These are phyloP conservation scores for Odonthalia washingtoniensis DNA, from an alignment of 31 red algal species.

Conservation along the genomic window DNA sequence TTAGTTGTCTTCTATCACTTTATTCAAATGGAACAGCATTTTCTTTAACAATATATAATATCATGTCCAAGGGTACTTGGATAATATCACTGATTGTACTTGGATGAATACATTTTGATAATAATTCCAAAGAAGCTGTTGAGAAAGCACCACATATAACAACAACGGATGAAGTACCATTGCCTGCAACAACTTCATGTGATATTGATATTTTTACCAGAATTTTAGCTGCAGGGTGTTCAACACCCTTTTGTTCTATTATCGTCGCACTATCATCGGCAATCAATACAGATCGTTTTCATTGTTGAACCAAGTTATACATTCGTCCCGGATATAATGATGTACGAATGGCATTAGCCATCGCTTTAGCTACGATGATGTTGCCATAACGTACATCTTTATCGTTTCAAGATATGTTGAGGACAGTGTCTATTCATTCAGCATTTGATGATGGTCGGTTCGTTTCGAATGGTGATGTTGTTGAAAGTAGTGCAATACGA, in stretches of 20 bases:
- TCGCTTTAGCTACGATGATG: conserved; percentile 92
- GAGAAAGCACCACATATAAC: conserved; percentile 90
- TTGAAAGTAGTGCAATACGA: conserved; percentile 2
- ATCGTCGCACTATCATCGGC: conserved; percentile 99
- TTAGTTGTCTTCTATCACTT: conserved; percentile 71
- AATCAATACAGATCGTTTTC: conserved; percentile 86
- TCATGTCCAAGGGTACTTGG: conserved; percentile 63
- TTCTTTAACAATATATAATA: conserved; percentile 70
- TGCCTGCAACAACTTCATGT: conserved; percentile 94
- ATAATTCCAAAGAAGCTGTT: conserved; percentile 69
- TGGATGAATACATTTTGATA: conserved; percentile 89
- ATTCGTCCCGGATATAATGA: conserved; percentile 93
- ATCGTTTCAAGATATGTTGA: conserved; percentile 66
- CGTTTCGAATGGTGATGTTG: no score
- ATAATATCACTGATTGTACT: conserved; percentile 85
- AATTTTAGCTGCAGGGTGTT: conserved; percentile 98
- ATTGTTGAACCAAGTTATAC: conserved; percentile 93
- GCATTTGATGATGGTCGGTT: conserved; percentile 5
- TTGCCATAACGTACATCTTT: conserved; percentile 92
- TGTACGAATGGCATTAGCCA: conserved; percentile 93
- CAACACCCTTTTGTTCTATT: conserved; percentile 82
- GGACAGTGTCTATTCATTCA: background rate
- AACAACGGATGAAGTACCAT: conserved; percentile 96
- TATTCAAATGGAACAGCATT: conserved; percentile 89
- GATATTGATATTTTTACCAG: conserved; percentile 87